Evolutionary conservation across 306 rosid species (phyloP), one percentile per base, ranked within the genome.

Genomic region (Sicyos edulis): DNA sequence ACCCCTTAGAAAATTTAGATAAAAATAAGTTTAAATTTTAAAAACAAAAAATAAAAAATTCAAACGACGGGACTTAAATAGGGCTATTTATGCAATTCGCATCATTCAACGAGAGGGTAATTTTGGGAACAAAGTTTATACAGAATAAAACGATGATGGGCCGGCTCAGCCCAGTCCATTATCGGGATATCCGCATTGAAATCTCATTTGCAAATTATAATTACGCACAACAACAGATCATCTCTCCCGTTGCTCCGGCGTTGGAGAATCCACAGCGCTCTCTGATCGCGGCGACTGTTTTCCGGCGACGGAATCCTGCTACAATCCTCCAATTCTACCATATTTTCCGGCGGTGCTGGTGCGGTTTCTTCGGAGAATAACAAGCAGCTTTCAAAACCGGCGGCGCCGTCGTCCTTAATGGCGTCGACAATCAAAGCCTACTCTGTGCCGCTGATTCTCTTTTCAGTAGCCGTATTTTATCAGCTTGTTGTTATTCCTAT

Each of bases 401-500:
- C 76, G 50, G 40, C 77, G 72, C 16, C 63, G 72, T 53, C 69
- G 21, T 65, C 72, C 50, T 84, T 91, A 34, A 40, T 70, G 85
- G 80, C 83, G 73, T 88, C 92, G 47, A 55, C 59, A 49, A 34
- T 88, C 78, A 90, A 76, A 85, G 90, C 96, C 32, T 93, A 93
- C 77, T 70, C 83, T 10, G 51, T 87, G 37, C 99, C 99, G 67
- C 67, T 85, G 49, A 0, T 88, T 74, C 99, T 91, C 58, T 88
- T 92, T 52, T 45, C 75, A 5, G 88, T 76, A 8, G 91, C 96
- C 61, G 75, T 90, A 69, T 83, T 78, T 83, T 92, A 83, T 76
- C 98, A 92, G 79, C 96, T 92, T 65, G 69, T 80, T 53, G 76
- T 92, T 14, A 83, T 92, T 74, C 96, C 98, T 79, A 88, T 82